A percentile compares a stretch with the other conserved stretches of the same genome.
Evolutionary conservation across 768 basidiomycete genomes (phyloP).

Genomic region (Filobasidium wieringae): DNA sequence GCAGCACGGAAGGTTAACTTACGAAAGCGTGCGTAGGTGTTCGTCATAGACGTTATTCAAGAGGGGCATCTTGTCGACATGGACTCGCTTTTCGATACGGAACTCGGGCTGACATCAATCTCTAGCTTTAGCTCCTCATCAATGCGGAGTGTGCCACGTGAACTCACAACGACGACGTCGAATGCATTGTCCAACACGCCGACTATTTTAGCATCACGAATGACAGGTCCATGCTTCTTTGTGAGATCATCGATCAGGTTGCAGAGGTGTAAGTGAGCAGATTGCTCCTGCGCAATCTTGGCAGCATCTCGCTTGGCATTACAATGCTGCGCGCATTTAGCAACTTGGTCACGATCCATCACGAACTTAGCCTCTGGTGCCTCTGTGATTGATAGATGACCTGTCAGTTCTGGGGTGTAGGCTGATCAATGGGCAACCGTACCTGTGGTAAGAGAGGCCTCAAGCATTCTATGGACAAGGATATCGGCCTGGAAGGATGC

Average conservation of each 20-base stretch:
- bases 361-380: conserved; percentile 72
- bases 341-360: conserved; percentile 96
- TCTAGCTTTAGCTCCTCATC: conserved; percentile 3
- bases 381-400: conserved; percentile 24
- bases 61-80: conserved; percentile 97
- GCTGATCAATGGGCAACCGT: background rate
- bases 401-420: background rate
- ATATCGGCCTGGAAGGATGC: conserved; percentile 60
- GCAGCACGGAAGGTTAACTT: conserved; percentile 1
- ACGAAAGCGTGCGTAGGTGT: conserved; percentile 65
- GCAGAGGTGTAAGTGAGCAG: conserved; percentile 87
- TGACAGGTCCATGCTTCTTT: conserved; percentile 83
- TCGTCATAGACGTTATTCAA: conserved; percentile 98
- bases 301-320: conserved; percentile 88
- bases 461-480: conserved; percentile 89
- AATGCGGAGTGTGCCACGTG: background rate
- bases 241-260: conserved; percentile 89
- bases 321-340: conserved; percentile 94
- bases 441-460: conserved; percentile 54
- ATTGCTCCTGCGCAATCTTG: conserved; percentile 86
- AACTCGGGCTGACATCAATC: conserved; percentile 59
- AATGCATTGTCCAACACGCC: conserved; percentile 96
- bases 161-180: conserved; percentile 63
- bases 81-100: conserved; percentile 96
- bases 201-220: conserved; percentile 88